Evolutionary conservation across 2,329 filamentous ascomycete species (phyloP).

Genomic region (Albifimbria verrucaria): DNA sequence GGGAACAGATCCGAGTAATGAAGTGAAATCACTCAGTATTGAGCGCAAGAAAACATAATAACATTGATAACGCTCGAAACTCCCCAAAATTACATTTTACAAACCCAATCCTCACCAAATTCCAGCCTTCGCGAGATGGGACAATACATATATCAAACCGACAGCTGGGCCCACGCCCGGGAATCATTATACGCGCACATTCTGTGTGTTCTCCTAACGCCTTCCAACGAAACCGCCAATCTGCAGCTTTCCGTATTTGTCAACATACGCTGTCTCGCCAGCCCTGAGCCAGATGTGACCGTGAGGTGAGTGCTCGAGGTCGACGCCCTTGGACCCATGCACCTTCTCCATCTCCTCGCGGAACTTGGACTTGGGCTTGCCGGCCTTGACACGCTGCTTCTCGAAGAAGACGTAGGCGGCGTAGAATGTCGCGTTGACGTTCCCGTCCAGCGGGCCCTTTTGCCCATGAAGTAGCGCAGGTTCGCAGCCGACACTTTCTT

Average conservation of each 20-base stretch:
- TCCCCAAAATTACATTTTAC: too few species aligned
- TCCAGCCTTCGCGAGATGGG: too few species aligned
- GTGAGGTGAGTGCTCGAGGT: conserved; percentile 13
- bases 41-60: too few species aligned
- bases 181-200: too few species aligned
- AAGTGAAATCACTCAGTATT: too few species aligned
- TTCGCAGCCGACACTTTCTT: conserved; percentile 37
- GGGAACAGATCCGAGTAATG: too few species aligned
- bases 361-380: conserved; percentile 49
- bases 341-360: conserved; percentile 48
- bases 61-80: too few species aligned
- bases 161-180: too few species aligned
- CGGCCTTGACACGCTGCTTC: conserved; percentile 49
- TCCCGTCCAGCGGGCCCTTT: conserved; percentile 46
- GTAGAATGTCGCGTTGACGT: conserved; percentile 48
- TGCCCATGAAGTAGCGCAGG: conserved; percentile 46
- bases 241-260: conserved; percentile 20
- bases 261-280: conserved; percentile 8
- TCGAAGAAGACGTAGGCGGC: conserved; percentile 57
- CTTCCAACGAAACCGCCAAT: too few species aligned
- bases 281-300: conserved; percentile 6
- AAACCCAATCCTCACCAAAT: too few species aligned
- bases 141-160: too few species aligned
- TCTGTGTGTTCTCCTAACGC: too few species aligned
- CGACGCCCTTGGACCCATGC: conserved; percentile 22